Evolutionary conservation across 257 asterid genomes (phyloP).

Genomic region (Solanum dulcamara): DNA sequence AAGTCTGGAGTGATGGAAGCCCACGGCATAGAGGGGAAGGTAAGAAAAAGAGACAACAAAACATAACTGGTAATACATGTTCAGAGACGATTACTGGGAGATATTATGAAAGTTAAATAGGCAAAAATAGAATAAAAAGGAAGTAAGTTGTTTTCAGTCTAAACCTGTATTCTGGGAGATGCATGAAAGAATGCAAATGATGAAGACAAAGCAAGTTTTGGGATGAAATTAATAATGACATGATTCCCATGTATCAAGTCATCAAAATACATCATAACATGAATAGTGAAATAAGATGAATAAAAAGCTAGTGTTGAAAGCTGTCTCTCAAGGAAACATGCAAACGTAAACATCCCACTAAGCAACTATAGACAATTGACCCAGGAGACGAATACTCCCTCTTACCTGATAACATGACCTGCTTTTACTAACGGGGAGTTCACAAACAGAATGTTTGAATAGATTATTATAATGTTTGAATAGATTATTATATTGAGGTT

Average conservation of each 20-base stretch:
- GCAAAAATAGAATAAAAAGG: not conserved
- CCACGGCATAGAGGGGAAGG: not conserved
- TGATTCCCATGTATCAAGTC: not conserved
- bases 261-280: not conserved
- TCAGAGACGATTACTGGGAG: not conserved
- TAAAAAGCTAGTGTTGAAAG: not conserved
- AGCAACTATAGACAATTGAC: not conserved
- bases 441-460: not conserved
- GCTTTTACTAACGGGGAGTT: not conserved
- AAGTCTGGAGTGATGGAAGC: not conserved
- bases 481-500: not conserved
- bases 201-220: not conserved
- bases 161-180: not conserved
- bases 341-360: not conserved
- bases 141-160: not conserved
- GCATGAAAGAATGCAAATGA: not conserved
- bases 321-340: not conserved
- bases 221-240: not conserved
- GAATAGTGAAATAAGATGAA: not conserved
- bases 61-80: not conserved
- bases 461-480: not conserved
- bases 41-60: not conserved
- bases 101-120: not conserved
- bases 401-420: not conserved
- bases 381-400: not conserved